These are phyloP conservation scores for Nitzschia palea DNA, from an alignment of 108 stramenopile species.

Conservation along the genomic window DNA sequence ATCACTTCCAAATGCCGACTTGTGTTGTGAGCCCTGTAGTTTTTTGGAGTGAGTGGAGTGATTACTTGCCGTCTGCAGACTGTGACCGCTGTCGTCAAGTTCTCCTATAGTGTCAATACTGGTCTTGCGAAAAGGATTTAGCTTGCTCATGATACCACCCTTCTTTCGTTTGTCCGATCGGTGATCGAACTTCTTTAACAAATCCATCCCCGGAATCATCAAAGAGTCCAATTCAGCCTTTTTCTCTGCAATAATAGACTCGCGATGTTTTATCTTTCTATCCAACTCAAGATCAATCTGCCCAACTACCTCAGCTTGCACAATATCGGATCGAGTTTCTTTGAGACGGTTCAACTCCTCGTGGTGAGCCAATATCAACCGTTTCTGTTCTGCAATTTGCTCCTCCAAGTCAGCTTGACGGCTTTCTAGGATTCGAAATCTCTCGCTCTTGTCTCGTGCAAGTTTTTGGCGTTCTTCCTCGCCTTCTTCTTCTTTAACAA, in stretches of 20 bases:
- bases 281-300: background rate
- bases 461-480: background rate
- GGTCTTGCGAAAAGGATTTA: conserved; percentile 1
- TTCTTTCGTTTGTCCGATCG: background rate
- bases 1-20: background rate
- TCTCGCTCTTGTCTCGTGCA: background rate
- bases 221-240: background rate
- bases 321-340: background rate
- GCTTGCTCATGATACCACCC: background rate
- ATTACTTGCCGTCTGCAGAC: background rate
- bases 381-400: background rate
- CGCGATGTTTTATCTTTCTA: background rate
- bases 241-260: background rate
- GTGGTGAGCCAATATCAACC: background rate
- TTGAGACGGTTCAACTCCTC: background rate
- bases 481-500: background rate
- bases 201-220: background rate
- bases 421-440: background rate
- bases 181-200: background rate
- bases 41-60: background rate
- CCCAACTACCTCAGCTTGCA: background rate
- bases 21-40: background rate
- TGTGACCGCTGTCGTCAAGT: background rate
- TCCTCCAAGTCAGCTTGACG: conserved; percentile 1
- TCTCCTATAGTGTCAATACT: background rate